Evolutionary conservation across 2,329 filamentous ascomycete genomes (phyloP), one percentile per base, ranked within the genome.

Genomic region (Verticillium dahliae): DNA sequence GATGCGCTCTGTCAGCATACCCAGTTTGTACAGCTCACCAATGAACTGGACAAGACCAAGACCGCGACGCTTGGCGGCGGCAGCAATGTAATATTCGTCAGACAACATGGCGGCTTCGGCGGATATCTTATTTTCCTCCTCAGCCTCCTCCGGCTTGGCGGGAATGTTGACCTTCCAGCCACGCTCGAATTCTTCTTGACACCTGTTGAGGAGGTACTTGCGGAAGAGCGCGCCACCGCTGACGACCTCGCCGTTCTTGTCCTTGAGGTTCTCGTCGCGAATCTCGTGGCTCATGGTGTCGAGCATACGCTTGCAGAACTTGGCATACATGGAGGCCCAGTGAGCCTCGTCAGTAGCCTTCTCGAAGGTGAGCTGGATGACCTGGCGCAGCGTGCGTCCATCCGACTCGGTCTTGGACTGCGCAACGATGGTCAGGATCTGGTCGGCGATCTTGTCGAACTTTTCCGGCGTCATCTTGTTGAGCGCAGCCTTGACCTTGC

Each of bases 401-500:
- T 99, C 95, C 27, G 86, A 85, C 79, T 99, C 95, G 69, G 96
- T 90, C 84, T 97, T 97, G 60, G 94, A 98, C 75, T 99, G 95
- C 27, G 87, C 90, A 34, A 94, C 92, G 73, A 99, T 99, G 60
- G 87, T 83, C 35, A 99, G 84, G 65, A 99, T 97, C 75, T 97
- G 92, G 65, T 93, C 90, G 6, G 95, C 87, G 68, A 99, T 97
- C 79, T 89, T 92, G 74, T 97, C 93, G 70, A 99, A 99, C 73
- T 98, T 99, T 79, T 99, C 95, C 0, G 95, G 95, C 0, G 95
- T 98, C 95, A 99, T 98, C 89, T 99, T 99, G 87, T 99, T 99
- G 70, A 99, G 82, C 64, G 91, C 91, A 66, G 92, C 90, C 88
- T 99, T 99, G 74, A 99, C 95, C 88, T 99, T 99, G 69, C 94